Evolutionary conservation across 23 red algal species (phyloP).

Genomic region (Gracilaria gracilis): DNA sequence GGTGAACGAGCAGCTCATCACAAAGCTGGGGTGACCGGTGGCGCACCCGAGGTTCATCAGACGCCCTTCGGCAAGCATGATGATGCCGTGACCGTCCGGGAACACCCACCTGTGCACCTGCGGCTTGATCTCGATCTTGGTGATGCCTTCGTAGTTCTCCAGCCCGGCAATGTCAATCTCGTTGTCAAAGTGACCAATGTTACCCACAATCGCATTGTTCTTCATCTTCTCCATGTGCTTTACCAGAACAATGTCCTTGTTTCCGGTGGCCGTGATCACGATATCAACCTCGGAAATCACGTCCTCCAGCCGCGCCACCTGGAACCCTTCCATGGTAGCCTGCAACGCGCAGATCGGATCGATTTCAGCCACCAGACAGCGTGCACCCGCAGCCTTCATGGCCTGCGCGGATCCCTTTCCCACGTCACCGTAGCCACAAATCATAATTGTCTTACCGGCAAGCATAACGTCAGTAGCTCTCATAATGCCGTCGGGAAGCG

Average conservation of each 20-base stretch:
- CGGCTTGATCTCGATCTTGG: conserved; percentile 93
- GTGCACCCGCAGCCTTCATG: conserved; percentile 94
- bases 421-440: conserved; percentile 98
- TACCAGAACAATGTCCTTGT: conserved; percentile 93
- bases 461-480: conserved; percentile 98
- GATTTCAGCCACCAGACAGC: conserved; percentile 86
- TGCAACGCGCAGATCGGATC: conserved; percentile 99
- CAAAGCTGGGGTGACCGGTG: conserved; percentile 98
- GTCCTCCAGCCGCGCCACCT: conserved; percentile 90
- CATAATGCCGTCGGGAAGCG: conserved; percentile 94
- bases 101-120: conserved; percentile 96
- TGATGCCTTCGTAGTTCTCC: conserved; percentile 78
- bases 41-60: conserved; percentile 98
- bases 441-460: conserved; percentile 91
- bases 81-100: conserved; percentile 94
- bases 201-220: conserved; percentile 96
- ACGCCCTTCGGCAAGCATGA: conserved; percentile 97
- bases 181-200: conserved; percentile 99
- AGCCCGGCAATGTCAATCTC: conserved; percentile 98
- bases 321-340: conserved; percentile 98
- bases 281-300: conserved; percentile 84
- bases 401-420: conserved; percentile 97
- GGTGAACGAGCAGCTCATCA: conserved; percentile 99
- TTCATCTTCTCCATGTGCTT: conserved; percentile 97
- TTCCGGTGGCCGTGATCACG: conserved; percentile 95